Evolutionary conservation across 2,329 filamentous ascomycete genomes (phyloP).

Genomic region (Truncatella angustata): DNA sequence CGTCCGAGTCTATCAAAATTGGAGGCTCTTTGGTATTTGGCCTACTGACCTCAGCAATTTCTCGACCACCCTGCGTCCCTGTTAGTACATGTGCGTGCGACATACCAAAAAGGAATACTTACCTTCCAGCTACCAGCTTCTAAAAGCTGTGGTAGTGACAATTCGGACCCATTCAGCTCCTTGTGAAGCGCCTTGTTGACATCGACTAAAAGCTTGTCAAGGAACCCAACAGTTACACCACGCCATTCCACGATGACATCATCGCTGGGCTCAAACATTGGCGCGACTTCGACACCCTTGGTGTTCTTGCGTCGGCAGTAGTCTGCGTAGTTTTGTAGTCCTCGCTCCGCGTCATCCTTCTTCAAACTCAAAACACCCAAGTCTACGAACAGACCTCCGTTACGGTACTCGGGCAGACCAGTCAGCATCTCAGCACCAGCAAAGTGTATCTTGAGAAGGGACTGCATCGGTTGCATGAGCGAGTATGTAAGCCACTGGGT

Average conservation of each 20-base stretch:
- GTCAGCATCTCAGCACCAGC: conserved; percentile 57
- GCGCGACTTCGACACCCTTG: conserved; percentile 47
- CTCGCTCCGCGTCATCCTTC: conserved; percentile 38
- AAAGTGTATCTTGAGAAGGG: conserved; percentile 50
- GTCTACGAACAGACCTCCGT: conserved; percentile 68
- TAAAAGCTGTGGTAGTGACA: conserved; percentile 49
- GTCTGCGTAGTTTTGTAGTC: conserved; percentile 39
- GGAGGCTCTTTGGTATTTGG: conserved; percentile 96
- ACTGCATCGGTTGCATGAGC: conserved; percentile 63
- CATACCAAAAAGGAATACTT: no score
- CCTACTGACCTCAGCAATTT: conserved; percentile 91
- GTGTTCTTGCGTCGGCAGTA: conserved; percentile 22
- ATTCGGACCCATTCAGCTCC: conserved; percentile 29
- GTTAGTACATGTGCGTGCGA: no score
- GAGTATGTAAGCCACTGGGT: conserved; percentile 75
- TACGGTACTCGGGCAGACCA: conserved; percentile 69
- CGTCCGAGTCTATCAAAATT: conserved; percentile 94
- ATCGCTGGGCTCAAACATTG: conserved; percentile 57
- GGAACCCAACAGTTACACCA: conserved; percentile 59
- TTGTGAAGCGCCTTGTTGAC: conserved; percentile 38
- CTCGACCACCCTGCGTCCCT: conserved; percentile 87
- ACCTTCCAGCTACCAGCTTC: conserved; percentile 54
- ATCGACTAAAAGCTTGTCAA: conserved; percentile 52
- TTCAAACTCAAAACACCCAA: conserved; percentile 53
- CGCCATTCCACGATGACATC: conserved; percentile 66